phyloP scores from a whole-genome alignment of 1,284 basidiomycete genomes.

The Rhodotorula sp. region DNA sequence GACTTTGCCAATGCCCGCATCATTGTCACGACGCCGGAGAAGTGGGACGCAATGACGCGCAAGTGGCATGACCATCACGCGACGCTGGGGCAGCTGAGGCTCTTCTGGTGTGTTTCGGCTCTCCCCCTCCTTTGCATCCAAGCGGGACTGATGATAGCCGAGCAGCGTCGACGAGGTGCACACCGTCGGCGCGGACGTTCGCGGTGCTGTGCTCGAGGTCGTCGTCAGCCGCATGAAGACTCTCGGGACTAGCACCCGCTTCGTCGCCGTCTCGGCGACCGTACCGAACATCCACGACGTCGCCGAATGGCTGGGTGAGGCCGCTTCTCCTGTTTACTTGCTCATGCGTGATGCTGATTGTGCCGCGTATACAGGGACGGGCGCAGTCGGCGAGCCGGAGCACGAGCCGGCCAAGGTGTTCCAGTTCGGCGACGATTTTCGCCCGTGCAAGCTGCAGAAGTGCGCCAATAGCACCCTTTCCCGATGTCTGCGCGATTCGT shows the following conservation, averaged over 20 bases:
- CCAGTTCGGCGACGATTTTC: constrained; percentile 85
- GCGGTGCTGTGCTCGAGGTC: constrained; percentile 90
- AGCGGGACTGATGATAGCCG: not conserved
- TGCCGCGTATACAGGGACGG: not conserved
- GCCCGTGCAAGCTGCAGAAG: constrained; percentile 77
- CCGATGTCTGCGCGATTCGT: too few relatives aligned
- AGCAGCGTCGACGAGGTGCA: constrained; percentile 85
- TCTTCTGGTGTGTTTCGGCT: constrained; percentile 37
- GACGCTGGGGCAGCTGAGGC: constrained; percentile 66
- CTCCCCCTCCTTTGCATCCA: not conserved
- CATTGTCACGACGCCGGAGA: constrained; percentile 75
- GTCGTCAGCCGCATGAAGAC: constrained; percentile 89
- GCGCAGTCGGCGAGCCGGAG: not conserved
- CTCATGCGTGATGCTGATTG: not conserved
- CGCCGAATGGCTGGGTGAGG: constrained; percentile 77
- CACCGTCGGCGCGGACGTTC: constrained; percentile 75
- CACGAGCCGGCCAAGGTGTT: constrained; percentile 65
- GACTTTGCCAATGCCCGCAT: constrained; percentile 71
- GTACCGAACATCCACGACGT: constrained; percentile 91
- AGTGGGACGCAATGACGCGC: constrained; percentile 88
- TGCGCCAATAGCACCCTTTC: constrained; percentile 57
- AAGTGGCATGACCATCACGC: constrained; percentile 68
- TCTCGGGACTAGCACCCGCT: constrained; percentile 55
- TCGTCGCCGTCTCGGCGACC: constrained; percentile 84
- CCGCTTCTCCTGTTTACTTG: rapidly evolving